Conservation (phyloP, 106 monocot genomes). For the Dendrobium huoshanense region DNA sequence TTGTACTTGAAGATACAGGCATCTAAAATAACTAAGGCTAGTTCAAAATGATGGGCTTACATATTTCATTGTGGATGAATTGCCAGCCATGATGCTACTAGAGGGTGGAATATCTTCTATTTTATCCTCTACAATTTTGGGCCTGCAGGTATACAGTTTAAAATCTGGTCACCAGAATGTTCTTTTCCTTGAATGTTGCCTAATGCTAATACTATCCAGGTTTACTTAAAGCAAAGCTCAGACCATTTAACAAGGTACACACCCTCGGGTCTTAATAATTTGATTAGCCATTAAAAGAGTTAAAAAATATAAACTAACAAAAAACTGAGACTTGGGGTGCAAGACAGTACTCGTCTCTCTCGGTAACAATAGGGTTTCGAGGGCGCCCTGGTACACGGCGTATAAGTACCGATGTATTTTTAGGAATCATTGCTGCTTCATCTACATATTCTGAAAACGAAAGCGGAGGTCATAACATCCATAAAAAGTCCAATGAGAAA, state of each 20-base stretch:
- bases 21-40: slow-evolving; percentile 1
- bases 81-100: slow-evolving; percentile 31
- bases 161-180: neutral
- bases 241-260: neutral
- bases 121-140: slow-evolving; percentile 48
- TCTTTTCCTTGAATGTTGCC: neutral
- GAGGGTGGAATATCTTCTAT: slow-evolving; percentile 44
- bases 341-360: slow-evolving; percentile 68
- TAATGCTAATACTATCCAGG: neutral
- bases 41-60: slow-evolving; percentile 35
- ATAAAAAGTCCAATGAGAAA: slow-evolving; percentile 23
- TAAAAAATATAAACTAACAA: slow-evolving; percentile 7
- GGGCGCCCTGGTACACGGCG: slow-evolving; percentile 89
- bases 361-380: slow-evolving; percentile 73
- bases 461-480: slow-evolving; percentile 29
- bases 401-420: slow-evolving; percentile 91
- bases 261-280: neutral
- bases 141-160: slow-evolving; percentile 48
- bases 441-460: slow-evolving; percentile 91
- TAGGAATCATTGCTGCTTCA: slow-evolving; percentile 86
- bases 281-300: neutral
- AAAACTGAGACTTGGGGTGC: slow-evolving; percentile 24
- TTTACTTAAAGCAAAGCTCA: neutral
- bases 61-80: slow-evolving; percentile 61
- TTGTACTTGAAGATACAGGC: neutral